Evolutionary conservation across 176 grass and related monocot species (phyloP).

Genomic region (Ensete glaucum): DNA sequence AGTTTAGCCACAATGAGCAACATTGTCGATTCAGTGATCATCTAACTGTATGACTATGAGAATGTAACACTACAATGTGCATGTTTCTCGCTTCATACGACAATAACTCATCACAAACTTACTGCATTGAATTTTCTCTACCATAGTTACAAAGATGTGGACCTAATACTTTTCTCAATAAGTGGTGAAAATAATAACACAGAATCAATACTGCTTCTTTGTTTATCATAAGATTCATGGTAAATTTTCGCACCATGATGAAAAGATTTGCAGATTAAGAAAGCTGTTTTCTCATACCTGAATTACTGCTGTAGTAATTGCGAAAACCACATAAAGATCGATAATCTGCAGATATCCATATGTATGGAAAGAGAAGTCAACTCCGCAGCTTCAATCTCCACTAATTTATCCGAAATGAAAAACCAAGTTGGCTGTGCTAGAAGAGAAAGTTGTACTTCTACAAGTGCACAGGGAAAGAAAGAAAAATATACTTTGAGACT

Average conservation of each 20-base stretch:
- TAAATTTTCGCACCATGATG: neutral
- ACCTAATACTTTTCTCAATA: neutral
- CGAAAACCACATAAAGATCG: slow-evolving; percentile 71
- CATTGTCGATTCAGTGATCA: neutral
- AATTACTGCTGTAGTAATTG: slow-evolving; percentile 43
- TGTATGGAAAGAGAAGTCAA: neutral
- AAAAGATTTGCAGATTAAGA: neutral
- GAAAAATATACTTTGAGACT: slow-evolving; percentile 46
- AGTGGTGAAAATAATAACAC: neutral
- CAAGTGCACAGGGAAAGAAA: neutral
- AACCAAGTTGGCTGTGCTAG: neutral
- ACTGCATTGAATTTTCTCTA: too few relatives aligned
- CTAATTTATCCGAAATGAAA: neutral
- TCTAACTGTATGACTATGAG: too few relatives aligned
- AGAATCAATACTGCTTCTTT: too few relatives aligned
- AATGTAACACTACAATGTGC: too few relatives aligned
- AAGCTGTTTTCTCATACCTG: slow-evolving; percentile 34
- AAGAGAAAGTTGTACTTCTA: neutral
- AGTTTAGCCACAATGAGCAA: neutral
- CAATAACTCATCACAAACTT: too few relatives aligned
- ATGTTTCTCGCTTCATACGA: too few relatives aligned
- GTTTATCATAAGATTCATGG: neutral
- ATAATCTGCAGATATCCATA: slow-evolving; percentile 49
- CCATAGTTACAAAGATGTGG: too few relatives aligned
- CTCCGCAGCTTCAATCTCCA: neutral